phyloP scores from a whole-genome alignment of 139 green algal genomes.

The Volvox africanus region DNA sequence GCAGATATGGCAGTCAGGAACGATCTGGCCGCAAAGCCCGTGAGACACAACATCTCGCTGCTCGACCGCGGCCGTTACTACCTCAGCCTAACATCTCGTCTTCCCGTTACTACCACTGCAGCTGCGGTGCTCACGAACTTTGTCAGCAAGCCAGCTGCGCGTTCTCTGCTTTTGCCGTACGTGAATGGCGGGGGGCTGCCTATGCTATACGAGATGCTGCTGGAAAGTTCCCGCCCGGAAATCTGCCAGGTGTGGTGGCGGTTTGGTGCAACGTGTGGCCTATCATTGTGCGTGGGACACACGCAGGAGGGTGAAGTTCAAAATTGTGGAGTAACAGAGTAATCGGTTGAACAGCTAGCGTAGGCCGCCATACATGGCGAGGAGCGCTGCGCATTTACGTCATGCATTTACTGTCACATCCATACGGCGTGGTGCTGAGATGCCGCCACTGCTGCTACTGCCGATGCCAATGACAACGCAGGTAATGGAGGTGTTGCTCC shows the following conservation, averaged over 20 bases:
- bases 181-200: conserved; percentile 60
- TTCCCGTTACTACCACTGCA: conserved; percentile 4
- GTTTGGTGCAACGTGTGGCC: no score
- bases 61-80: conserved; percentile 44
- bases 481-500: conserved; percentile 31
- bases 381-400: no score
- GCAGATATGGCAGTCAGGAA: no score
- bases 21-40: neutral
- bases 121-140: conserved; percentile 16
- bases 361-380: no score
- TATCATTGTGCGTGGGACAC: no score
- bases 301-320: no score
- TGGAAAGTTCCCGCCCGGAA: conserved; percentile 54
- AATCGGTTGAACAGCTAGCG: no score
- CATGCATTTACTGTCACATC: no score
- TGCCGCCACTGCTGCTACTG: no score
- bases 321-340: no score
- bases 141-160: neutral
- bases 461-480: neutral
- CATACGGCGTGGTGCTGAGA: no score
- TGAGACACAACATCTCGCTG: conserved; percentile 46
- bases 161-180: conserved; percentile 40
- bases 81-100: neutral
- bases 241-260: neutral
- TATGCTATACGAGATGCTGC: conserved; percentile 61